Evolutionary conservation across 2,329 filamentous ascomycete genomes (phyloP).

Genomic region (Davidsoniella eucalypti): DNA sequence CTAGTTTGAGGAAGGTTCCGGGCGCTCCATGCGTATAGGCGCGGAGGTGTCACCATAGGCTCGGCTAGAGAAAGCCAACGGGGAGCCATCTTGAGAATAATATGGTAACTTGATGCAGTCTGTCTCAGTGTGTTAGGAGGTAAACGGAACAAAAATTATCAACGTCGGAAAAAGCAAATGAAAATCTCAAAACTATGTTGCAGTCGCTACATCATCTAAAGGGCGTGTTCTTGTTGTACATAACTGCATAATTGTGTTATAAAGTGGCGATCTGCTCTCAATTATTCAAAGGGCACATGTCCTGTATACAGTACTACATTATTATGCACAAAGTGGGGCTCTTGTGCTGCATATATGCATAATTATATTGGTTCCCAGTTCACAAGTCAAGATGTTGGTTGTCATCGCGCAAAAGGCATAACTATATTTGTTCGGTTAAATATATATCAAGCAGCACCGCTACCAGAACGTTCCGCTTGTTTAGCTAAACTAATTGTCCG

Average conservation of each 20-base stretch:
- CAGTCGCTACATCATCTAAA: background rate
- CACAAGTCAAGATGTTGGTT: too few species aligned
- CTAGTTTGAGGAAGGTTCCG: conserved; percentile 6
- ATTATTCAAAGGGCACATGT: background rate
- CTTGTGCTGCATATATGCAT: background rate
- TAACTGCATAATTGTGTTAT: too few species aligned
- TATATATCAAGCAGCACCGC: too few species aligned
- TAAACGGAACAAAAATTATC: too few species aligned
- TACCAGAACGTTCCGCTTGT: too few species aligned
- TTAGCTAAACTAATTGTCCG: too few species aligned
- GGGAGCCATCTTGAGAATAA: background rate
- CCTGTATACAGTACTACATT: background rate
- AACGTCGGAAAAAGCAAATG: too few species aligned
- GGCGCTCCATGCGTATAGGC: conserved; percentile 12
- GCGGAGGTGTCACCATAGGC: conserved; percentile 5
- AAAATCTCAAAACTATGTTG: background rate
- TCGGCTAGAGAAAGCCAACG: conserved; percentile 9
- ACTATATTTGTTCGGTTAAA: too few species aligned
- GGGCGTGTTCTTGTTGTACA: background rate
- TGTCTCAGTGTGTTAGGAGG: too few species aligned
- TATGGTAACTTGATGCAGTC: background rate
- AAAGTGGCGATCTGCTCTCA: too few species aligned
- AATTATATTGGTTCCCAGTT: too few species aligned
- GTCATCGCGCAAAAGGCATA: too few species aligned
- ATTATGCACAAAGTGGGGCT: background rate